phyloP scores from a whole-genome alignment of 2,329 filamentous ascomycete species.

The Pseudogymnoascus verrucosus region DNA sequence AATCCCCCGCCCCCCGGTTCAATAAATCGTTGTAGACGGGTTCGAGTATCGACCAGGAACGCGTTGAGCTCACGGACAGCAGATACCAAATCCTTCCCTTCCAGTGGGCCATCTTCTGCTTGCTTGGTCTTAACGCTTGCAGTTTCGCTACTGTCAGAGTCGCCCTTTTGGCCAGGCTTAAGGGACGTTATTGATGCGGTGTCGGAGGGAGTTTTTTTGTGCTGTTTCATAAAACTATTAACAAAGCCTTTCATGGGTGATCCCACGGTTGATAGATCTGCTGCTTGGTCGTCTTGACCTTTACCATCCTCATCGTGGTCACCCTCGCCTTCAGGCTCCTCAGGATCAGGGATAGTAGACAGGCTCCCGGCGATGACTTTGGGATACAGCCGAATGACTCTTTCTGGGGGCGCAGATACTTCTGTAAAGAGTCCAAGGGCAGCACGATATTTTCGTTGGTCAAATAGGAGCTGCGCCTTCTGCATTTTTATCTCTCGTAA shows the following conservation, averaged over 20 bases:
- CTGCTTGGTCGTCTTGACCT: conserved; percentile 42
- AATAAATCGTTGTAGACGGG: conserved; percentile 52
- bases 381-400: conserved; percentile 80
- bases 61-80: conserved; percentile 78
- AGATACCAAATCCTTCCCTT: conserved; percentile 75
- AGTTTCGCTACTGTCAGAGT: conserved; percentile 44
- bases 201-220: conserved; percentile 31
- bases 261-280: conserved; percentile 13
- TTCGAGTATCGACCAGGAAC: conserved; percentile 80
- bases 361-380: conserved; percentile 74
- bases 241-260: conserved; percentile 28
- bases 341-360: conserved; percentile 42
- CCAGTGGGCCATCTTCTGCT: conserved; percentile 46
- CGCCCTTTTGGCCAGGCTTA: conserved; percentile 35
- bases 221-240: conserved; percentile 33
- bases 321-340: conserved; percentile 38
- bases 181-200: conserved; percentile 52
- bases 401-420: conserved; percentile 80
- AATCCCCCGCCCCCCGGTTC: conserved; percentile 55
- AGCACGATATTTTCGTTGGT: conserved; percentile 71
- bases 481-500: conserved; percentile 82
- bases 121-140: conserved; percentile 42
- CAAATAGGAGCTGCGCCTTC: conserved; percentile 82
- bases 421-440: conserved; percentile 89
- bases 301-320: conserved; percentile 31